phyloP scores from a whole-genome alignment of 495 filamentous ascomycete genomes.

The Terfezia claveryi region DNA sequence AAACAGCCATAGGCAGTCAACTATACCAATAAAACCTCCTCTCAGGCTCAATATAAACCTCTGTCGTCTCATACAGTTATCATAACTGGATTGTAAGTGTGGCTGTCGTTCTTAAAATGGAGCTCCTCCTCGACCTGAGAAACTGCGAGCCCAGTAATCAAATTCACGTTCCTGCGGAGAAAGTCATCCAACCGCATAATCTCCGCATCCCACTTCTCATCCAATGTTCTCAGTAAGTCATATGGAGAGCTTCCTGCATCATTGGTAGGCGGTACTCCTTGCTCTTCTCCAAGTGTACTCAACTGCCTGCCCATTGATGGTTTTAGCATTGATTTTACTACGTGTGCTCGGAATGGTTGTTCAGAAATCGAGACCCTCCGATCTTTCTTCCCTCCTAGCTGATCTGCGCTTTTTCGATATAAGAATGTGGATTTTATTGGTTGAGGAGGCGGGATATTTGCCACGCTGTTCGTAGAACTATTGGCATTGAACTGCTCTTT shows the following conservation, averaged over 20 bases:
- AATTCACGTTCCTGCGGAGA: constrained; percentile 10
- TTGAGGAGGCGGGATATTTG: neutral
- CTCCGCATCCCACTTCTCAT: constrained; percentile 21
- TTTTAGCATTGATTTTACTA: neutral
- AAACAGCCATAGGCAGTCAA: too few species aligned
- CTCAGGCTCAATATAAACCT: too few species aligned
- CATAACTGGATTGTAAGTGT: too few species aligned
- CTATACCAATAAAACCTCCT: too few species aligned
- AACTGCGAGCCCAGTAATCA: neutral
- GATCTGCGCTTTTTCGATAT: neutral
- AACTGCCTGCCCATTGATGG: constrained; percentile 8
- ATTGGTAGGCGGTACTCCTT: too few species aligned
- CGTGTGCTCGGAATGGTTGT: neutral
- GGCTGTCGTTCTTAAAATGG: too few species aligned
- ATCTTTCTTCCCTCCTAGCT: constrained; percentile 1
- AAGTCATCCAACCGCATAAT: constrained; percentile 7
- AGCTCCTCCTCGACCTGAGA: too few species aligned
- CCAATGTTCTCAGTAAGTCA: constrained; percentile 9
- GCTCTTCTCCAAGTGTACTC: constrained; percentile 2
- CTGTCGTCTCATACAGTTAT: too few species aligned
- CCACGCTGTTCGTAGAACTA: neutral
- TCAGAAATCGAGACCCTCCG: constrained; percentile 3
- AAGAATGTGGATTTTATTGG: neutral
- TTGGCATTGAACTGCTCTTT: constrained; percentile 17
- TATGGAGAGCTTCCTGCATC: constrained; percentile 5